phyloP scores from a whole-genome alignment of 83 land plant species.

The Diphasiastrum complanatum region DNA sequence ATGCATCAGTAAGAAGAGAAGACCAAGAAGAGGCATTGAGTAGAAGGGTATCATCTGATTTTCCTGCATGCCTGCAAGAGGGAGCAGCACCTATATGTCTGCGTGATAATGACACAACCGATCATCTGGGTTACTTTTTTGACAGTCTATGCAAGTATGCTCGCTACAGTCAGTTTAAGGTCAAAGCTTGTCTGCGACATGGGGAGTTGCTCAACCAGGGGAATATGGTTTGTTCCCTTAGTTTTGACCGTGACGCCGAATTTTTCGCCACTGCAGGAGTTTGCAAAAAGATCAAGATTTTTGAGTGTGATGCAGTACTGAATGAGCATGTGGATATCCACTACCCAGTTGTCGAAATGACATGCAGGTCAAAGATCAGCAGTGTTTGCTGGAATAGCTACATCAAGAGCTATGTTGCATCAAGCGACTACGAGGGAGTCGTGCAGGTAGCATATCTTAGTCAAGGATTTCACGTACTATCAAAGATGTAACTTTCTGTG shows the following conservation, averaged over 20 bases:
- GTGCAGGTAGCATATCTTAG: constrained; percentile 48
- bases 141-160: constrained; percentile 85
- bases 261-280: constrained; percentile 90
- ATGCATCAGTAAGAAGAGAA: too few species aligned
- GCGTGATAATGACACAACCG: constrained; percentile 28
- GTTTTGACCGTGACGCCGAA: constrained; percentile 85
- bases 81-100: constrained; percentile 42
- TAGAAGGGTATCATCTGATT: too few species aligned
- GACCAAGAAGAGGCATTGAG: too few species aligned
- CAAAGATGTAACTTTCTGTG: too few species aligned
- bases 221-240: constrained; percentile 72
- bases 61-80: too few species aligned
- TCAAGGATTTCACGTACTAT: too few species aligned
- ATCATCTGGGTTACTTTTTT: constrained; percentile 62
- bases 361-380: constrained; percentile 64
- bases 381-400: constrained; percentile 84
- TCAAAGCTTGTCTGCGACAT: constrained; percentile 52
- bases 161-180: constrained; percentile 71
- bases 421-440: constrained; percentile 86
- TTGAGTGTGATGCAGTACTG: constrained; percentile 61
- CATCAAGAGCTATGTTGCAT: constrained; percentile 77
- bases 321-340: constrained; percentile 77
- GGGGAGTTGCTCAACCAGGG: constrained; percentile 63
- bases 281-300: constrained; percentile 85
- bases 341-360: constrained; percentile 78